These are phyloP conservation scores for Penicilliopsis zonata DNA, from an alignment of 495 filamentous ascomycete genomes.

Conservation along the genomic window DNA sequence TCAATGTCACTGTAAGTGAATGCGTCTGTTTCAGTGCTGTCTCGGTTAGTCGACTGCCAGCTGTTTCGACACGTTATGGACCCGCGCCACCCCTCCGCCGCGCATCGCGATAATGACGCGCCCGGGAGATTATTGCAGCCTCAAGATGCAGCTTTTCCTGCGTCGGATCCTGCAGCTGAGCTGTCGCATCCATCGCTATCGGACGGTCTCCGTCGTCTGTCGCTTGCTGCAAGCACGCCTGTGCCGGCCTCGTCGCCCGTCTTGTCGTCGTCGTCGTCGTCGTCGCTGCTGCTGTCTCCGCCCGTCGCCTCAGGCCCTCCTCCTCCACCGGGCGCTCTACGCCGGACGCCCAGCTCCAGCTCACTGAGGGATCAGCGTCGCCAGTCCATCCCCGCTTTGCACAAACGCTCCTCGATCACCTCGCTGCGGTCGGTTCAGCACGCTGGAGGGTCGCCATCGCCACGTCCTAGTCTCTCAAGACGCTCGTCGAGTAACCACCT, in stretches of 20 bases:
- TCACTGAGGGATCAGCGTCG: constrained; percentile 37
- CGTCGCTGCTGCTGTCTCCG: constrained; percentile 21
- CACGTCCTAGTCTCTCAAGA: constrained; percentile 25
- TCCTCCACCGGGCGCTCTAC: constrained; percentile 23
- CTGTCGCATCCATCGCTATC: too few species aligned
- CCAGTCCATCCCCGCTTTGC: constrained; percentile 27
- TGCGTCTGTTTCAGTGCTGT: too few species aligned
- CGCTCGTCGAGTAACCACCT: constrained; percentile 33
- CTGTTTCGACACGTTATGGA: too few species aligned
- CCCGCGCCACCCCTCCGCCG: too few species aligned
- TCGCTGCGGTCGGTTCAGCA: constrained; percentile 28
- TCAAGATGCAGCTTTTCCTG: constrained; percentile 9
- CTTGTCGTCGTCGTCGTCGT: constrained; percentile 31
- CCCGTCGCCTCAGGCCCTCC: constrained; percentile 8
- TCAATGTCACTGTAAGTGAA: too few species aligned
- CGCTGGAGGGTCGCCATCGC: constrained; percentile 18
- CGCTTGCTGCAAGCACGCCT: constrained; percentile 30
- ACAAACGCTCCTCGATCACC: constrained; percentile 31
- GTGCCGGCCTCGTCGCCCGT: too few species aligned
- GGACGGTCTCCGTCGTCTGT: constrained; percentile 34
- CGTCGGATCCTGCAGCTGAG: constrained; percentile 7
- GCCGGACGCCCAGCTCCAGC: constrained; percentile 39
- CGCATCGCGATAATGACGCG: too few species aligned
- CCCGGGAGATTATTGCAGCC: too few species aligned
- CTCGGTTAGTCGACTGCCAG: too few species aligned